A percentile compares a stretch with the other conserved stretches of the same genome.
phyloP scores from a whole-genome alignment of 192 early-diverging fungal genomes.

The Blastocladiella britannica region DNA sequence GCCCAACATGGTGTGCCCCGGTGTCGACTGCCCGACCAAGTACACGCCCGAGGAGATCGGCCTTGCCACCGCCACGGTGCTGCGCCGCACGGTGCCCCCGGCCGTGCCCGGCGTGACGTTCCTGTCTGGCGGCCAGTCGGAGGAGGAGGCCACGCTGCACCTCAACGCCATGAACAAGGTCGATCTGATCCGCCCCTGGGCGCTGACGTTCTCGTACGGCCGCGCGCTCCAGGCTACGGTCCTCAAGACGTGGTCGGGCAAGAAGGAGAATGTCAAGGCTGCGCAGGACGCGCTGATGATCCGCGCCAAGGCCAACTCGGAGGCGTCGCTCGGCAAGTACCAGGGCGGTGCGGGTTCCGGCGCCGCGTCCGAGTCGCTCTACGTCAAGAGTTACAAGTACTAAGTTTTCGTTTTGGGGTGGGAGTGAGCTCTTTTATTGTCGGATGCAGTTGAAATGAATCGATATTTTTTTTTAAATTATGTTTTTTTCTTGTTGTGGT shows the following conservation, averaged over 20 bases:
- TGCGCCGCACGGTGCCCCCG: constrained; percentile 19
- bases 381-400: constrained; percentile 24
- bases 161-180: constrained; percentile 18
- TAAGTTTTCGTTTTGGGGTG: constrained; percentile 3
- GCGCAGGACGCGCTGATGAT: constrained; percentile 15
- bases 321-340: constrained; percentile 14
- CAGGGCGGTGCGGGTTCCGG: constrained; percentile 5
- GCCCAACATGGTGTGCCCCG: constrained; percentile 23
- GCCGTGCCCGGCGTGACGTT: constrained; percentile 24
- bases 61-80: constrained; percentile 14
- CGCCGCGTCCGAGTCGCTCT: constrained; percentile 11
- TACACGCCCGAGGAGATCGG: constrained; percentile 19
- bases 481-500: too few species aligned
- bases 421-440: too few species aligned
- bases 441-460: too few species aligned
- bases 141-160: constrained; percentile 18
- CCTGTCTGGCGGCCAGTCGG: constrained; percentile 21
- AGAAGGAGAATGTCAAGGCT: constrained; percentile 18
- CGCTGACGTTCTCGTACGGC: constrained; percentile 21
- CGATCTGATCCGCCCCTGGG: constrained; percentile 11
- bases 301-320: constrained; percentile 17
- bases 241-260: constrained; percentile 18
- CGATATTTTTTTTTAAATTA: too few species aligned
- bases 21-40: constrained; percentile 15
- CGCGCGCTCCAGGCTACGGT: constrained; percentile 21